Percentiles rank a stretch among this genome's conserved stretches.
Conservation (phyloP, 1,139 yeast genomes). For the Yamadazyma siamensis region DNA sequence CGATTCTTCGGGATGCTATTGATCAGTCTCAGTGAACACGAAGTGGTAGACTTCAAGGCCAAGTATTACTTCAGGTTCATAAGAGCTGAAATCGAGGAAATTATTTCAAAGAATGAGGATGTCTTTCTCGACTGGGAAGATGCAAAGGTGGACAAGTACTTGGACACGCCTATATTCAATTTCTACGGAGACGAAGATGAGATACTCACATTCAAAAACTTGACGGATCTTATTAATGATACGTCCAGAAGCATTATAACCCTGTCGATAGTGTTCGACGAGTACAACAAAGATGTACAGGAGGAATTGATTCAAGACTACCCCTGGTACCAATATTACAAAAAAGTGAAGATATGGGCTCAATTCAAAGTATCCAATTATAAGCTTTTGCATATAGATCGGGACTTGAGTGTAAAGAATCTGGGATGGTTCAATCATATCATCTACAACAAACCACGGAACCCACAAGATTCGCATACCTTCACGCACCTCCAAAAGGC, state of each 20-base stretch:
- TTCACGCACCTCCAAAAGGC: background rate
- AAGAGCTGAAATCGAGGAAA: conserved; percentile 15
- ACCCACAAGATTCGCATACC: too few species aligned
- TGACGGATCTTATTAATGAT: conserved; percentile 17
- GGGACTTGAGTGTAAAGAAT: conserved; percentile 20
- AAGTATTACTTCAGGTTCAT: conserved; percentile 21
- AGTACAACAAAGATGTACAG: conserved; percentile 38
- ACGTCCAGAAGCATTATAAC: conserved; percentile 12
- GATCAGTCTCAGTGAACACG: conserved; percentile 40
- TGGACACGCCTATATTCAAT: conserved; percentile 13
- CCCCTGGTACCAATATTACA: conserved; percentile 65
- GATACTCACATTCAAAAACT: conserved; percentile 16
- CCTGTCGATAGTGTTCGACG: conserved; percentile 30
- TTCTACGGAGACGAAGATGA: conserved; percentile 19
- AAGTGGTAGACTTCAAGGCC: conserved; percentile 34
- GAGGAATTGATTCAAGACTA: conserved; percentile 52
- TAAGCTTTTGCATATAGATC: conserved; percentile 51
- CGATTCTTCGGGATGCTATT: conserved; percentile 36
- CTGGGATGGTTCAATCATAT: conserved; percentile 22
- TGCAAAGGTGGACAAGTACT: conserved; percentile 20
- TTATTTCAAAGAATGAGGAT: conserved; percentile 13
- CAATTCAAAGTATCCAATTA: conserved; percentile 54
- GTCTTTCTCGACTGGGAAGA: conserved; percentile 20
- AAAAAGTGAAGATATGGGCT: conserved; percentile 56
- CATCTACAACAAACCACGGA: conserved; percentile 16